Percentiles rank a stretch among this genome's conserved stretches.
Evolutionary conservation across 148 eudicot genomes (phyloP).

Genomic region (Linanthus parryae): DNA sequence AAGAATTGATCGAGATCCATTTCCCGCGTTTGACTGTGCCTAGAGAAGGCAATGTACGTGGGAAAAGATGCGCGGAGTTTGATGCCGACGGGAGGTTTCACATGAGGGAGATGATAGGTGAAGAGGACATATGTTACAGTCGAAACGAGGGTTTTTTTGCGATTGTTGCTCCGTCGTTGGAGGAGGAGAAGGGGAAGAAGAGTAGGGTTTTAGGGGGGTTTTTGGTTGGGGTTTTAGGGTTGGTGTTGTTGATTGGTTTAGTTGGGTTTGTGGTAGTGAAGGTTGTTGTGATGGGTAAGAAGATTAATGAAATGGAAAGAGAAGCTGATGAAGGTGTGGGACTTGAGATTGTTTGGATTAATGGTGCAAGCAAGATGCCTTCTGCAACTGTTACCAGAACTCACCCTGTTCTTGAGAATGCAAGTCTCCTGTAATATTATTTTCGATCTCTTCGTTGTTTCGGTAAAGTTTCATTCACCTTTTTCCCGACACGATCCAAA

Average conservation of each 20-base stretch:
- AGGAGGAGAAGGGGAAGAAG: constrained; percentile 18
- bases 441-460: not conserved
- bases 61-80: constrained; percentile 24
- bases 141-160: constrained; percentile 26
- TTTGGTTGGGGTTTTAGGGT: constrained; percentile 15
- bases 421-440: constrained; percentile 3
- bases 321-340: constrained; percentile 31
- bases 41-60: not conserved
- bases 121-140: constrained; percentile 15
- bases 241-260: constrained; percentile 11
- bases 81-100: constrained; percentile 15
- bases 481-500: not conserved
- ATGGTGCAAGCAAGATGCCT: constrained; percentile 31
- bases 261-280: constrained; percentile 11
- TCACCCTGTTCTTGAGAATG: constrained; percentile 28
- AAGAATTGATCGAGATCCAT: constrained; percentile 14
- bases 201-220: constrained; percentile 14
- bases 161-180: constrained; percentile 20
- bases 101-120: constrained; percentile 15
- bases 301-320: constrained; percentile 23
- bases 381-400: constrained; percentile 34
- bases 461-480: not conserved
- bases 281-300: constrained; percentile 9
- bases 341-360: constrained; percentile 30
- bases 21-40: constrained; percentile 9